Percentiles rank a stretch among this genome's conserved stretches.
Evolutionary conservation across 352 stramenopile genomes (phyloP).

Genomic region (Globisporangium paroecandrum): DNA sequence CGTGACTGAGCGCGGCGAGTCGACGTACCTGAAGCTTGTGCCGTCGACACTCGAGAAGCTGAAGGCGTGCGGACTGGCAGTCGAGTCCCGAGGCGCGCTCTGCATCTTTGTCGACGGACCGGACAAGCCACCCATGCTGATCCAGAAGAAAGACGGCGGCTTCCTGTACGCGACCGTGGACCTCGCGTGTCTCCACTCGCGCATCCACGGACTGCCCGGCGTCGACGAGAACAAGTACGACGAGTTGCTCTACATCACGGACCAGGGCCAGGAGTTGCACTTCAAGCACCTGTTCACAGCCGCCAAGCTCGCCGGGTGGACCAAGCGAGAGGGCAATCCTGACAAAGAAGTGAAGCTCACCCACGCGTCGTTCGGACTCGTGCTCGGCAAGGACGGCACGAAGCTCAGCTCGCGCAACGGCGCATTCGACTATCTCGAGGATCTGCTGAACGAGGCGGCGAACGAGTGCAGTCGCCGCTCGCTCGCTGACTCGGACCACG

Average conservation of each 20-base stretch:
- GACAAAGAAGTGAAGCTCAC: slow-evolving; percentile 48
- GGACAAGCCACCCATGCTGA: slow-evolving; percentile 76
- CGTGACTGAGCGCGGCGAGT: slow-evolving; percentile 70
- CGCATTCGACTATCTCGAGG: slow-evolving; percentile 73
- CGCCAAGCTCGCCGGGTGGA: slow-evolving; percentile 51
- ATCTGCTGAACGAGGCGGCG: slow-evolving; percentile 62
- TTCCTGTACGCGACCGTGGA: slow-evolving; percentile 82
- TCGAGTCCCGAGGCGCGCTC: slow-evolving; percentile 58
- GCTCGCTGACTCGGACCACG: slow-evolving; percentile 31
- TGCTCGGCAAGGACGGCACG: slow-evolving; percentile 71
- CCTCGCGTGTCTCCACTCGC: slow-evolving; percentile 63
- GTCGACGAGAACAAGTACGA: slow-evolving; percentile 70
- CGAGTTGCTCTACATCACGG: slow-evolving; percentile 79
- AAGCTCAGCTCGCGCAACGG: slow-evolving; percentile 84
- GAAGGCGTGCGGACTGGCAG: slow-evolving; percentile 38
- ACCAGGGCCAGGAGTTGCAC: slow-evolving; percentile 75
- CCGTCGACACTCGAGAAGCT: slow-evolving; percentile 42
- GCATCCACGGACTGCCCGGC: slow-evolving; percentile 65
- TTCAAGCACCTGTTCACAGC: slow-evolving; percentile 78
- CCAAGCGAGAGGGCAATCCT: slow-evolving; percentile 15
- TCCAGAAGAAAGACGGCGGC: slow-evolving; percentile 76
- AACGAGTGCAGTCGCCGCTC: slow-evolving; percentile 62
- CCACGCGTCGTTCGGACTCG: slow-evolving; percentile 74
- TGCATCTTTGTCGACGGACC: slow-evolving; percentile 71
- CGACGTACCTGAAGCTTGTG: slow-evolving; percentile 69